Evolutionary conservation across 1,284 basidiomycete species (phyloP), one percentile per base, ranked within the genome.

Genomic region (Pseudozyma thailandica): DNA sequence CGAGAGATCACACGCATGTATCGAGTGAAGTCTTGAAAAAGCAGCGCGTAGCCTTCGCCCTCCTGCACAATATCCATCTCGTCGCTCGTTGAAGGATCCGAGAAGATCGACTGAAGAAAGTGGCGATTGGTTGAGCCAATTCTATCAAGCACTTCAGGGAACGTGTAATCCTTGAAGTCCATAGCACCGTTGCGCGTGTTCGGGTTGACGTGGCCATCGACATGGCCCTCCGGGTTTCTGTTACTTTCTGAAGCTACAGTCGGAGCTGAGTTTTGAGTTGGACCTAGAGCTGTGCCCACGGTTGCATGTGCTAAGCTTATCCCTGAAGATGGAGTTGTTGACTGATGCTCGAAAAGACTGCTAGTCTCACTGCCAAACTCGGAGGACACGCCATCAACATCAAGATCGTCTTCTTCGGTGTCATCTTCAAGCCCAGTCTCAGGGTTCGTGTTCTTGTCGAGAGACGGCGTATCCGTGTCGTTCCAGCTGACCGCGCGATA

Each of bases 401-500:
- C 45, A 10, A 27, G 31, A 16, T n/a, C 45, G 4, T 46, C 53
- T 33, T 42, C 48, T 3, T 38, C 47, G 7, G 21, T 13, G 6
- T 56, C 57, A 5, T 37, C 26, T 15, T 52, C 48, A 33, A 68
- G 43, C 0, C 64, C 64, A 9, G 54, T 61, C n/a, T 58, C 64
- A 3, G 64, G 49, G 38, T 60, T 53, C 6, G 49, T 53, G 27
- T 45, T 53, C 8, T 9, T 38, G 20, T 56, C 57, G 4, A 68
- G 30, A 6, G 53, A 57, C 1, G 68, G 68, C 18, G 62, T 71
- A 25, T 71, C 68, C 1, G 68, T 71, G 10, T 60, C 45, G 3
- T 44, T 26, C 68, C 68, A 71, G 33, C 37, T 48, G 6, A 71
- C 53, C 12, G 48, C 49, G 2, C 68, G 45, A 26, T 50, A 71